Evolutionary conservation across 179 eudicot genomes (phyloP).

Genomic region (Silene noctiflora): DNA sequence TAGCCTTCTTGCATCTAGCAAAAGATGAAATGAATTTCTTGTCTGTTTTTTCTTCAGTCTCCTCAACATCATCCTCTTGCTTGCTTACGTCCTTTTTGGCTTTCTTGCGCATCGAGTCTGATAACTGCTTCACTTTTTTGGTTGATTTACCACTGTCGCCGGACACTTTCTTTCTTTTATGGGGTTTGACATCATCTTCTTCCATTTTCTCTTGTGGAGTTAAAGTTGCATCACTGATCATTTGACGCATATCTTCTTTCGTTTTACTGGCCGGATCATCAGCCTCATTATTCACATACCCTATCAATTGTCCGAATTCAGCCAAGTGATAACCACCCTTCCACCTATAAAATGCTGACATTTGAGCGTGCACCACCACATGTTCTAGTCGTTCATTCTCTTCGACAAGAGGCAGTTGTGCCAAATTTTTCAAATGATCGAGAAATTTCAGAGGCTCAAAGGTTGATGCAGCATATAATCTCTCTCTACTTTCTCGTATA

Average conservation of each 20-base stretch:
- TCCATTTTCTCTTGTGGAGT: constrained; percentile 25
- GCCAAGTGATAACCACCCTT: constrained; percentile 36
- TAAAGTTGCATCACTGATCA: constrained; percentile 24
- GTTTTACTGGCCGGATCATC: constrained; percentile 15
- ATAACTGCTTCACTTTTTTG: constrained; percentile 35
- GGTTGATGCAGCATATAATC: constrained; percentile 34
- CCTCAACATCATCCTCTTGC: constrained; percentile 21
- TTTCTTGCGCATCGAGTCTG: constrained; percentile 32
- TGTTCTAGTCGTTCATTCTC: constrained; percentile 26
- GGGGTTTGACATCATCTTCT: constrained; percentile 28
- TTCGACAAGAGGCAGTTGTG: constrained; percentile 34
- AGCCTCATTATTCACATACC: constrained; percentile 35
- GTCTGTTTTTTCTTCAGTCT: constrained; percentile 19
- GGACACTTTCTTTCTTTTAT: constrained; percentile 36
- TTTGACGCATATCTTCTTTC: constrained; percentile 18
- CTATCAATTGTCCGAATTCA: constrained; percentile 32
- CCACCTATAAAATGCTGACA: constrained; percentile 40
- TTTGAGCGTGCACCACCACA: constrained; percentile 29
- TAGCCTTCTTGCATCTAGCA: constrained; percentile 29
- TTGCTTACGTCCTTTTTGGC: constrained; percentile 15
- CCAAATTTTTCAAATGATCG: constrained; percentile 40
- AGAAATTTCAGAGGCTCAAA: constrained; percentile 51
- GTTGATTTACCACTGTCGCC: constrained; percentile 22
- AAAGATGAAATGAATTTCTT: constrained; percentile 26
- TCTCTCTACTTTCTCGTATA: constrained; percentile 43